A percentile compares a stretch with the other conserved stretches of the same genome.
Evolutionary conservation across 306 rosid species (phyloP).

Genomic region (Corylus heterophylla): DNA sequence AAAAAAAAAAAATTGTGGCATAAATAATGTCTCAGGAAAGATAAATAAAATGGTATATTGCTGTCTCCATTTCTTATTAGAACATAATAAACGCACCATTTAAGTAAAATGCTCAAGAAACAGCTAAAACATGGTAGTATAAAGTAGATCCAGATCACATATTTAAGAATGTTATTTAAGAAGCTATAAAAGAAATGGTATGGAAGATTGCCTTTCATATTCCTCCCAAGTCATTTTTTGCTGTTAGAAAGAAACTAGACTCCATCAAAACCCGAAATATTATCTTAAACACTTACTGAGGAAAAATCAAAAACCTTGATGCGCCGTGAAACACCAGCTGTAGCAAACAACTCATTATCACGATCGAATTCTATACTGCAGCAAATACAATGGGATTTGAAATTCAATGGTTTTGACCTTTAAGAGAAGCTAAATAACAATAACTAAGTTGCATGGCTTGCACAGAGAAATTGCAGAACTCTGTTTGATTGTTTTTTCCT

Average conservation of each 20-base stretch:
- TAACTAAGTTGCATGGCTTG: not conserved
- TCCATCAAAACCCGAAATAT: not conserved
- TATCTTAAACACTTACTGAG: slow-evolving; percentile 45
- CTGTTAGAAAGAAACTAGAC: not conserved
- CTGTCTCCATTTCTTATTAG: not conserved
- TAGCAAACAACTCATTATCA: slow-evolving; percentile 90
- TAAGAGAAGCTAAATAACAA: not conserved
- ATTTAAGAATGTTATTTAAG: not conserved
- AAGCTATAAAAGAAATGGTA: not conserved
- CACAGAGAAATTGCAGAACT: not conserved
- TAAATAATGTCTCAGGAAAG: no score
- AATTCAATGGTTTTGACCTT: not conserved
- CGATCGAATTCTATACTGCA: slow-evolving; percentile 95
- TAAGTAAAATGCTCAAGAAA: not conserved
- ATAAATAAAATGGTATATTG: not conserved
- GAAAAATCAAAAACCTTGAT: slow-evolving; percentile 94
- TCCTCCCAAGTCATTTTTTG: not conserved
- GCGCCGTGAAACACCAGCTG: slow-evolving; percentile 97
- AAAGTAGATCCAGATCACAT: not conserved
- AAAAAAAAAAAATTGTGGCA: no score
- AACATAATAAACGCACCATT: not conserved
- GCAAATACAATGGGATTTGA: not conserved
- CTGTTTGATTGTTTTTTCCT: not conserved
- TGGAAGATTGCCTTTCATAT: not conserved
- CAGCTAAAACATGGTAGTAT: not conserved